Evolutionary conservation across 148 eudicot genomes (phyloP).

Genomic region (Rhododendron kiyosumense): DNA sequence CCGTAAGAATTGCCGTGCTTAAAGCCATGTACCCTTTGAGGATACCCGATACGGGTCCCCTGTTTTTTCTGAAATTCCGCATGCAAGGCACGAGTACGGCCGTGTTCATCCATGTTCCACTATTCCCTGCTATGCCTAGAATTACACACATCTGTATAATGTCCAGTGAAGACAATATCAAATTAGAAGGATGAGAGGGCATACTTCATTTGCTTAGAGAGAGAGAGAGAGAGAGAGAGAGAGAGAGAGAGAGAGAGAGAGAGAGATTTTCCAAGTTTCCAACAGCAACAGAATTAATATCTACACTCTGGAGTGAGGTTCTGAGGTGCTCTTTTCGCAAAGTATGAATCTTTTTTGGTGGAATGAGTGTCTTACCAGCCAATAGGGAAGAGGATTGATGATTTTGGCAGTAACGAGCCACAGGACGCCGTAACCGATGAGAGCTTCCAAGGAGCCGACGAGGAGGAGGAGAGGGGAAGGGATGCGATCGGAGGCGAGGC

Average conservation of each 20-base stretch:
- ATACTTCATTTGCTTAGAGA: too few relatives aligned
- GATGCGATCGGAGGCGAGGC: conserved; percentile 48
- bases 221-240: too few relatives aligned
- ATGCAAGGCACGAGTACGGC: not conserved
- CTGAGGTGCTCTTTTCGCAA: not conserved
- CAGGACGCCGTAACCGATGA: conserved; percentile 66
- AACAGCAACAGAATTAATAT: too few relatives aligned
- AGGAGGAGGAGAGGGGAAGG: conserved; percentile 46
- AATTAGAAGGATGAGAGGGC: too few relatives aligned
- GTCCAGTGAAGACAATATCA: not conserved
- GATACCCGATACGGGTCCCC: not conserved
- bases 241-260: too few relatives aligned
- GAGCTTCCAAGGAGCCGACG: conserved; percentile 53
- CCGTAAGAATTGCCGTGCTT: not conserved
- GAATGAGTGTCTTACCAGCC: conserved; percentile 37
- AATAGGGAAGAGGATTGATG: conserved; percentile 49
- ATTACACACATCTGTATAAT: conserved; percentile 51
- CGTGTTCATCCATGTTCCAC: not conserved
- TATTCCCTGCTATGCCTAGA: conserved; percentile 64
- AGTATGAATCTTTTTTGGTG: too few relatives aligned
- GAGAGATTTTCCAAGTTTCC: too few relatives aligned
- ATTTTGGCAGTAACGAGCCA: conserved; percentile 60
- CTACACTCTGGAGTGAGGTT: not conserved
- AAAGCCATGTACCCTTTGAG: not conserved
- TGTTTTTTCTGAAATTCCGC: not conserved